Evolutionary conservation across 73 alveolate genomes (phyloP).

Genomic region (Chromera velia): DNA sequence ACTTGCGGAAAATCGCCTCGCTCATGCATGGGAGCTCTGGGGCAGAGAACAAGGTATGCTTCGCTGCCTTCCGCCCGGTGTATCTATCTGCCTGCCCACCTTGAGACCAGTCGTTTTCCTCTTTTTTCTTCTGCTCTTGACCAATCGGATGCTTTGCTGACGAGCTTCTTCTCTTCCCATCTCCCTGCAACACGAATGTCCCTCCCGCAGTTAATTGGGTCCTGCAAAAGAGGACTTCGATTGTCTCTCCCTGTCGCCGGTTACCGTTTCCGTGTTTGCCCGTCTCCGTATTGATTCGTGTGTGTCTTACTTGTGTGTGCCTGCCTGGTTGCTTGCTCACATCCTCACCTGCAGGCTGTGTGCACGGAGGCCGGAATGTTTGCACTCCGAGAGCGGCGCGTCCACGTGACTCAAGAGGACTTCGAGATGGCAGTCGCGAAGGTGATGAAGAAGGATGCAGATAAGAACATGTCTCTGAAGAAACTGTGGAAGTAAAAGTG

Average conservation of each 20-base stretch:
- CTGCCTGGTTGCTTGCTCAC: background rate
- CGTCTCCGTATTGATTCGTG: background rate
- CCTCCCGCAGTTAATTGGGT: background rate
- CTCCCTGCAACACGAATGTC: background rate
- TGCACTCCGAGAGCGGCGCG: constrained; percentile 98
- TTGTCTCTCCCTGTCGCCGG: background rate
- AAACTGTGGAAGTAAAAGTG: constrained; percentile 57
- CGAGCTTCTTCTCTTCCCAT: background rate
- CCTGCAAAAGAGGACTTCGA: background rate
- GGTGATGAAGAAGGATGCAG: constrained; percentile 97
- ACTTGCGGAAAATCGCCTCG: constrained; percentile 74
- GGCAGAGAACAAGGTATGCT: constrained; percentile 93
- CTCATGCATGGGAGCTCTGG: constrained; percentile 94
- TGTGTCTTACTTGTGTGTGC: background rate
- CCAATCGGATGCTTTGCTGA: too few species aligned
- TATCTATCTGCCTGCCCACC: too few species aligned
- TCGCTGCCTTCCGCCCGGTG: too few species aligned
- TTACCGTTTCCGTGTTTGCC: background rate
- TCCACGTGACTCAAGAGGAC: constrained; percentile 99
- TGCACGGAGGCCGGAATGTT: constrained; percentile 98
- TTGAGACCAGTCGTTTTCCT: too few species aligned
- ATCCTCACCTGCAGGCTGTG: constrained; percentile 24
- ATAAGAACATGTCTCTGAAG: constrained; percentile 86
- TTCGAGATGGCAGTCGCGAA: constrained; percentile 97
- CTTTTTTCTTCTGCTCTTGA: too few species aligned